Evolutionary conservation across 2,329 filamentous ascomycete species (phyloP), one percentile per base, ranked within the genome.

Genomic region (Aspergillus ochraceoroseus): DNA sequence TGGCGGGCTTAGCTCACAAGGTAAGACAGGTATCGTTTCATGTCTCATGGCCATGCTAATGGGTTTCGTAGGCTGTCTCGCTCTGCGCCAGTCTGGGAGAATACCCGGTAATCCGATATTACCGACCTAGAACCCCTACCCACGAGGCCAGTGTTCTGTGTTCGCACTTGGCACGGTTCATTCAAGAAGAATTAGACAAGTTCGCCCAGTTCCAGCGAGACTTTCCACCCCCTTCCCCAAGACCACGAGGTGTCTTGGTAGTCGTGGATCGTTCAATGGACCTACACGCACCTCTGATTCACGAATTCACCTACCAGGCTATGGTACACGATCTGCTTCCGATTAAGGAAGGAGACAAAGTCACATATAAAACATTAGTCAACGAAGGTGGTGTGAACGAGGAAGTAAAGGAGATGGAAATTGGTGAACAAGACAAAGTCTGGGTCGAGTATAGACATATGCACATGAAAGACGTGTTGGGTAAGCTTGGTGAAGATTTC

Each of bases 401-500:
- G 18, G 80, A 94, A 61, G 79, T 85, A 45, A 95, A 94, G 62
- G 89, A 95, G 30, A 85, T 95, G 75, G 88, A 95, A 55, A 83
- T 98, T 33, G 75, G 76, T 20, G 92, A 98, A 51, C 85, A 87
- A 56, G 92, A 98, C 68, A 85, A 83, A 60, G 85, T 98, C 32
- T 98, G 92, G 92, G 82, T 94, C 15, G 86, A 92, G 46, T 95
- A 95, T 59, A 78, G 92, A 39, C 92, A 98, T 66, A 77, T 81
- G 37, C 92, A 98, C 66, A 98, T 98, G 92, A 95, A 94, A 63
- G 89, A 96, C 62, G 92, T 92, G 2, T 89, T 96, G 55, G 86
- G 90, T 58, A 94, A 90, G 64, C 73, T 98, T 46, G 92, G 90
- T 74, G 77, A 80, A 41, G 90, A 96, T 61, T 96, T 98, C 59